Evolutionary conservation across 2,329 filamentous ascomycete genomes (phyloP).

Genomic region (Fusarium sp.): DNA sequence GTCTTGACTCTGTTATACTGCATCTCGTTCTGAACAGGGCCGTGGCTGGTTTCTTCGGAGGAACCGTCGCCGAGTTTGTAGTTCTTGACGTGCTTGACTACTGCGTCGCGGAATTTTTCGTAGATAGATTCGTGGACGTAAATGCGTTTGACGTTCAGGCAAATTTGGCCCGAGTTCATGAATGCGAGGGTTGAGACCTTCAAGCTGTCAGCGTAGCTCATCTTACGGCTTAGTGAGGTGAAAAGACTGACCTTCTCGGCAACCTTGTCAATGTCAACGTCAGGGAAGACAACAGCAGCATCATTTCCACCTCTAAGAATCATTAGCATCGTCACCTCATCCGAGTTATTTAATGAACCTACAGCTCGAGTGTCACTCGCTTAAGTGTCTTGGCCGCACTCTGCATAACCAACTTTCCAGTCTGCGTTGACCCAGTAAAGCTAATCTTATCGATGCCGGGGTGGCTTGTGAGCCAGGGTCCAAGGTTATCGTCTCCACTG

Average conservation of each 20-base stretch:
- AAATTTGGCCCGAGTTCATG: constrained; percentile 62
- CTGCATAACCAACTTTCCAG: constrained; percentile 70
- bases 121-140: constrained; percentile 71
- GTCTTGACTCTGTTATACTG: constrained; percentile 66
- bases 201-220: accelerated
- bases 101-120: constrained; percentile 60
- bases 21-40: constrained; percentile 72
- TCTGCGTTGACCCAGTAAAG: constrained; percentile 71
- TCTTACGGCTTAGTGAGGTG: too few relatives aligned
- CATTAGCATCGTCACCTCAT: constrained; percentile 29
- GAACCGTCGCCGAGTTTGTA: constrained; percentile 60
- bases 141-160: constrained; percentile 63
- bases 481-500: constrained; percentile 69
- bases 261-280: constrained; percentile 61
- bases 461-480: constrained; percentile 68
- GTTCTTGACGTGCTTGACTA: constrained; percentile 54
- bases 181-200: constrained; percentile 59
- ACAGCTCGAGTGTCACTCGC: constrained; percentile 69
- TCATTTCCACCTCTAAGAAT: constrained; percentile 63
- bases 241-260: constrained; percentile 50
- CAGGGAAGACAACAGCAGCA: constrained; percentile 66
- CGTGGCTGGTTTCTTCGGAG: constrained; percentile 53
- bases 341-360: accelerated
- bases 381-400: constrained; percentile 68
- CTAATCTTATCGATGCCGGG: constrained; percentile 70